Conservation (phyloP, 768 basidiomycete species). For the Phaffia tasmanica region DNA sequence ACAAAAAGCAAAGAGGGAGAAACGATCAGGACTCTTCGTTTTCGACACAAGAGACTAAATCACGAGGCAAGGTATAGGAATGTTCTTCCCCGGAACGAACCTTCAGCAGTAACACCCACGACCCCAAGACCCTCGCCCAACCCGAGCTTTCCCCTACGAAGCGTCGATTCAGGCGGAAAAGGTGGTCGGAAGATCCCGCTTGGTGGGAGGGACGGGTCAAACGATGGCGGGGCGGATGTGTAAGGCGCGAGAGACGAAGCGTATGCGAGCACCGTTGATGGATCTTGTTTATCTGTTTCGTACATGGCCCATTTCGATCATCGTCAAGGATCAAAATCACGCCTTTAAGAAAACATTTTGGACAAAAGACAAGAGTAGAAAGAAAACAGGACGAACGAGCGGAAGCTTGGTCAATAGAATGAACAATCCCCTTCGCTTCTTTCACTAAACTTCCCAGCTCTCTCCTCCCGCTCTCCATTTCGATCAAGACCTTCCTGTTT, state of each 20-base stretch:
- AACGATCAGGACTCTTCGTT: too few species aligned
- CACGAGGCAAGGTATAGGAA: too few species aligned
- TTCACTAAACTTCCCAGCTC: conserved; percentile 7
- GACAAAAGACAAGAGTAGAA: background rate
- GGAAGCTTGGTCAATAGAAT: background rate
- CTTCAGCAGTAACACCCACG: conserved; percentile 16
- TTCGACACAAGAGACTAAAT: too few species aligned
- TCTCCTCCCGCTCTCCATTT: conserved; percentile 9
- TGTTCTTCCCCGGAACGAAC: background rate
- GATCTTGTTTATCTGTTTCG: conserved; percentile 1
- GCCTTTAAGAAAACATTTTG: background rate
- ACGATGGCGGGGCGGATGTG: conserved; percentile 23
- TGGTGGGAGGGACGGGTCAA: conserved; percentile 11
- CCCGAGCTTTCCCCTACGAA: conserved; percentile 23
- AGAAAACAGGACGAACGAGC: background rate
- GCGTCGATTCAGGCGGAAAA: conserved; percentile 21
- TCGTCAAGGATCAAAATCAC: background rate
- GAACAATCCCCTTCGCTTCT: background rate
- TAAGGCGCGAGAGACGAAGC: conserved; percentile 19
- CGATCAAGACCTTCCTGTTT: background rate
- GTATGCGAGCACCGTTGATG: conserved; percentile 14
- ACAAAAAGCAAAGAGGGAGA: too few species aligned
- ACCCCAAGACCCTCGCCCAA: conserved; percentile 2
- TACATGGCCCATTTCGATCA: background rate
- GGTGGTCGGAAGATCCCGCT: conserved; percentile 18